Evolutionary conservation across 371 early-diverging fungal genomes (phyloP), one percentile per base, ranked within the genome.

Genomic region (Syncephalis plumigaleata): DNA sequence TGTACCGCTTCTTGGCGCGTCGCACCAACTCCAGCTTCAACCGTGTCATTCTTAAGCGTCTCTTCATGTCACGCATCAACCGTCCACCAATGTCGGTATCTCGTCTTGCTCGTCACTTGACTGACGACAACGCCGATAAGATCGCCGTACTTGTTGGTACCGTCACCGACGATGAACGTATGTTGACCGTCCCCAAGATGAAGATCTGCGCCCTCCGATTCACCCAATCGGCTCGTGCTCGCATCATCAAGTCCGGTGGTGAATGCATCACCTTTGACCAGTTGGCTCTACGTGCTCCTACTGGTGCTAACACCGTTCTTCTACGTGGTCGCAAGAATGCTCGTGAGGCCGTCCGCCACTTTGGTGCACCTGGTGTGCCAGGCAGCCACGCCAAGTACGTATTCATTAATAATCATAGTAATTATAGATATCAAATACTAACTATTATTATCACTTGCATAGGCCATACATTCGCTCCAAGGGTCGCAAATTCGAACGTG

Each of bases 401-500:
- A 15, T 44, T n/a, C 16, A 1, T 48, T n/a, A n/a, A n/a, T n/a
- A n/a, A n/a, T n/a, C n/a, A n/a, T n/a, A n/a, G n/a, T n/a, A n/a
- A n/a, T n/a, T n/a, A n/a, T n/a, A n/a, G n/a, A n/a, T n/a, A n/a
- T n/a, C n/a, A n/a, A n/a, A 39, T 24, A 54, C 11, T 31, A 7
- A 31, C 11, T 31, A 31, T 11, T 31, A 31, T 31, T 38, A 47
- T 18, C 48, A 67, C 63, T 26, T 8, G 59, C 66, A 65, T 66
- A 73, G 70, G 82, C 98, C 98, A 60, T 93, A 84, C 64, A 87
- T 94, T 65, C 85, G 88, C 62, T 84, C 87, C 72, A 94, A 95
- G 88, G 98, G 98, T 54, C 86, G 98, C 77, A 98, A 98, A 86
- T 94, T 93, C 73, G 96, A 96, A 73, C 71, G 76, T 51, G 96